Evolutionary conservation across 371 early-diverging fungal species (phyloP), one percentile per base, ranked within the genome.

Genomic region (Apophysomyces elegans): DNA sequence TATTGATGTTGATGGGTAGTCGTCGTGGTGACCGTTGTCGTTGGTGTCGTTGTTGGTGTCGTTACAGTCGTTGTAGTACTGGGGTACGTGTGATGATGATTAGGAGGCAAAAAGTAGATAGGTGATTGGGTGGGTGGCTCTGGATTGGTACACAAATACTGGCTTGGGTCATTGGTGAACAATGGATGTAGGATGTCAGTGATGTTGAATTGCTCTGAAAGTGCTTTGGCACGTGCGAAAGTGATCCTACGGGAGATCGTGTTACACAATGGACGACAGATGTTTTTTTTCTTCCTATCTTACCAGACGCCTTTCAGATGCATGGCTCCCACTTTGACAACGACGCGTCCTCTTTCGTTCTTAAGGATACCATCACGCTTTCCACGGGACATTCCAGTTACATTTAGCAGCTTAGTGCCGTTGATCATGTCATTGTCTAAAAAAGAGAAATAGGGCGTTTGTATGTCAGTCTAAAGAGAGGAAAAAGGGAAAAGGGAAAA

Each of bases 291-390:
- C 12, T 26, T 50, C 45, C 21, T 32, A 5, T 63, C 82, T 79
- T 80, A 85, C 93, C 94, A 94, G 60, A 94, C 94, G 21, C 94
- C 94, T 72, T 94, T 94, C 12, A 94, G 77, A 66, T 91, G 90
- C 93, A 94, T 93, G 0, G 93, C 88, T n/a, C 94, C 94, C 0
- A 90, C 90, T 70, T 94, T 94, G 63, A 94, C 90, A 4, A 94
- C 94, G 5, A 87, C 86, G 45, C 94, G 84, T 16, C 90, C 92
- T 71, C 89, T 90, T 72, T 94, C 94, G 59, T 91, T 91, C 73
- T 94, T 94, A 21, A 94, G 79, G 57, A 94, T 93, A 13, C 92
- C 92, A 70, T 94, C 94, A 26, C 94, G 81, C 75, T 91, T 92
- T 54, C 94, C 94, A 18, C 94, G 90, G 46, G 94, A 90, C 93